Base-by-base conservation (phyloP, 2,329 filamentous ascomycete genomes). In the Daldinia sp. region DNA sequence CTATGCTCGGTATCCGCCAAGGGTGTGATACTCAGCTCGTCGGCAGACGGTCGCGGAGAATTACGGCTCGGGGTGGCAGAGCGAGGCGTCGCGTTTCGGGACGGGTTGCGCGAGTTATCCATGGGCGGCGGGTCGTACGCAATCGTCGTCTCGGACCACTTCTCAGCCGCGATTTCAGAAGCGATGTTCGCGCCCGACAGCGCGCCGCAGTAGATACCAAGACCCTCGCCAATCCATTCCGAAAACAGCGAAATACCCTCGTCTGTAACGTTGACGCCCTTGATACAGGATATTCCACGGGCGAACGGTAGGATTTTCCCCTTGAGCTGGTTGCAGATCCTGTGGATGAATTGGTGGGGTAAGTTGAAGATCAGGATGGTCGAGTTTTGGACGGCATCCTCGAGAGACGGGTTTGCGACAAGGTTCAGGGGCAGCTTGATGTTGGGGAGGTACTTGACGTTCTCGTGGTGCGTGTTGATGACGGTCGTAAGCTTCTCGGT, bases 161-260 rank as follows among this genome's bases (percentile, higher is more conserved):
- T 97, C 82, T 97, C 95, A 70, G 88, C 86, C 1, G 95, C 95
- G 72, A 99, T 95, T 78, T 99, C 96, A 69, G 86, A 91, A 50
- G 96, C 95, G 73, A 99, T 95, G 81, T 99, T 99, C 72, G 95
- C 95, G 57, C 95, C 95, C 41, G 93, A 96, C 35, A 99, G 85
- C 8, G 95, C 94, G 73, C 95, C 95, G 73, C 94, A 97, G 83
- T 99, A 99, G 76, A 99, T 99, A 65, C 91, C 92, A 17, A 99
- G 84, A 27, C 90, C 90, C 76, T 92, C 88, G 59, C 94, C 94
- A 74, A 99, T 99, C 77, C 90, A 93, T 80, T 99, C 95, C 56
- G 92, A 96, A 81, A 99, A 97, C 56, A 99, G 85, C 72, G 89
- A 89, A 70, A 98, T 89, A 57, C 91, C 92, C 51, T 92, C 88